Conservation (phyloP, 805 yeast genomes). For the Blastobotrys attinorum region DNA sequence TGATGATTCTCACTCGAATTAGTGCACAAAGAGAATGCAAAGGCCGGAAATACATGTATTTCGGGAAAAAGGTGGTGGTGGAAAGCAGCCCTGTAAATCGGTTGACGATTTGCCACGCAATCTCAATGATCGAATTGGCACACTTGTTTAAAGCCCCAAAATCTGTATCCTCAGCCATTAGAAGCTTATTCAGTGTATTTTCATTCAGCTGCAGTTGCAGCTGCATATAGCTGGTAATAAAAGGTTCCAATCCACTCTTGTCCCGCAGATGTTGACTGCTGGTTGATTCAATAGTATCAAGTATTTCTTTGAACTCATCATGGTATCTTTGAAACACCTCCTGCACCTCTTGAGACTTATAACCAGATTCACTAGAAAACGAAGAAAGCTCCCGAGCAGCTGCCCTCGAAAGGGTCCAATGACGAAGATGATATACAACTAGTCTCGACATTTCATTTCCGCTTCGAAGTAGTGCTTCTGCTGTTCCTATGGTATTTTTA, state of each 20-base stretch:
- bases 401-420: neutral
- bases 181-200: neutral
- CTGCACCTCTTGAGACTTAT: no score
- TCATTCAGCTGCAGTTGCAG: neutral
- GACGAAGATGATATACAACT: neutral
- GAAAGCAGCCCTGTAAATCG: conserved; percentile 6
- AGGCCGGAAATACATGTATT: conserved; percentile 15
- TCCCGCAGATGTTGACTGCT: neutral
- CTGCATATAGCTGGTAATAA: neutral
- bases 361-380: no score
- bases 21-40: conserved; percentile 14
- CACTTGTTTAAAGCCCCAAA: conserved; percentile 4
- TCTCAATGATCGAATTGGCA: conserved; percentile 4
- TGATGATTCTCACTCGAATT: conserved; percentile 11
- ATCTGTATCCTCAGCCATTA: neutral
- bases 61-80: conserved; percentile 10
- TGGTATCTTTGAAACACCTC: neutral
- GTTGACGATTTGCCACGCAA: conserved; percentile 6
- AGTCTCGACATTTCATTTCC: neutral
- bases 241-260: neutral
- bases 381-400: neutral
- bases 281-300: neutral
- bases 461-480: neutral
- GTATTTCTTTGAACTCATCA: neutral
- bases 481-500: neutral